A percentile compares a stretch with the other conserved stretches of the same genome.
These are phyloP conservation scores for Cardiospermum halicacabum DNA, from an alignment of 345 rosid genomes.

Conservation along the genomic window DNA sequence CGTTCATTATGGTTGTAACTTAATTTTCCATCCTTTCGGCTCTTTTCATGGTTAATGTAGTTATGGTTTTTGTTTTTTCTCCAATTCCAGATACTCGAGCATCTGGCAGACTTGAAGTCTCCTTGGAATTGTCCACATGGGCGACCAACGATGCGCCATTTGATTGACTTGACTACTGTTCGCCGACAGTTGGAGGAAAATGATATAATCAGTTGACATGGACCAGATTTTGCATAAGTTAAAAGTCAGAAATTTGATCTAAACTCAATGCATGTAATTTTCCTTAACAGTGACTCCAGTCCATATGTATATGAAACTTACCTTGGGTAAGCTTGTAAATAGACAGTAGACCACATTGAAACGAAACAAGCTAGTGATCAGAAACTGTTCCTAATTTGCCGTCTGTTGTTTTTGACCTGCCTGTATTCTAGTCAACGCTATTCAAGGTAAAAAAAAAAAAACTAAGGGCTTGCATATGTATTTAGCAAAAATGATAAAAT, in stretches of 20 bases:
- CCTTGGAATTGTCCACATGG: constrained; percentile 99
- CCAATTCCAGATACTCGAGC: constrained; percentile 60
- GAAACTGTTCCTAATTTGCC: too few species aligned
- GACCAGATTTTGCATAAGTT: constrained; percentile 4
- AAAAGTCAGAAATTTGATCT: background rate
- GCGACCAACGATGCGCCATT: constrained; percentile 97
- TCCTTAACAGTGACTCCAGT: background rate
- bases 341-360: background rate
- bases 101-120: constrained; percentile 73
- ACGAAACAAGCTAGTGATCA: background rate
- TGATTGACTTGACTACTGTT: constrained; percentile 66
- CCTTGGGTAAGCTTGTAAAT: background rate
- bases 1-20: background rate
- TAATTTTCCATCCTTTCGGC: background rate
- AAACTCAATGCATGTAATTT: background rate
- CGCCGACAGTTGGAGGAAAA: constrained; percentile 25
- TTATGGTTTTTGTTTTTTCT: background rate
- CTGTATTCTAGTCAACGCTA: too few species aligned
- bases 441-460: too few species aligned
- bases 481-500: background rate
- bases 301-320: background rate
- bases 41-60: background rate
- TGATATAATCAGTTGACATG: constrained; percentile 19
- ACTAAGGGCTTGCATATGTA: background rate
- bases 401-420: too few species aligned